These are phyloP conservation scores for Colletotrichum lindemuthianum DNA, from an alignment of 2,329 filamentous ascomycete genomes.

Conservation along the genomic window DNA sequence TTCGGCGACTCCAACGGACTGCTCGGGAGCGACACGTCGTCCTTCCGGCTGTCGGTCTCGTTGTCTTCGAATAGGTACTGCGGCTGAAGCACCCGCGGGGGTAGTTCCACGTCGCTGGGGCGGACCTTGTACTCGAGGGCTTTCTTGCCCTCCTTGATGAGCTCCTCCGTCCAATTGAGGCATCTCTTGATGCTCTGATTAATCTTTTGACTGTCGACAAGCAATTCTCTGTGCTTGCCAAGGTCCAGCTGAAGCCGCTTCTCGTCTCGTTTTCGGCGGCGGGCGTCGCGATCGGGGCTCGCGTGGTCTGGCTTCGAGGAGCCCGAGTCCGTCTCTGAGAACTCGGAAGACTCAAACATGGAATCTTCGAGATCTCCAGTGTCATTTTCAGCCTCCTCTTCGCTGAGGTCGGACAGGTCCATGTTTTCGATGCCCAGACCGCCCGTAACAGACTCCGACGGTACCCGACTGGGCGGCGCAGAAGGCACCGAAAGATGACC, in stretches of 20 bases:
- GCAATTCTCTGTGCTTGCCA: conserved; percentile 85
- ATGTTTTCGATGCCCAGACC: conserved; percentile 55
- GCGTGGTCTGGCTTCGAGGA: conserved; percentile 46
- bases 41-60: conserved; percentile 40
- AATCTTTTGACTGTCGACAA: conserved; percentile 92
- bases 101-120: conserved; percentile 82
- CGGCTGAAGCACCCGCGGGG: conserved; percentile 78
- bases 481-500: conserved; percentile 73
- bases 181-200: conserved; percentile 94
- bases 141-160: conserved; percentile 89
- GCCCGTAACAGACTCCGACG: conserved; percentile 55
- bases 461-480: conserved; percentile 54
- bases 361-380: conserved; percentile 59
- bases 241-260: conserved; percentile 86
- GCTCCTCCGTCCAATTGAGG: conserved; percentile 86
- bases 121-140: conserved; percentile 85
- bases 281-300: conserved; percentile 50
- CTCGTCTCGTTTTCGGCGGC: conserved; percentile 79
- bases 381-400: conserved; percentile 55
- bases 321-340: conserved; percentile 54
- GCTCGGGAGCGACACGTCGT: conserved; percentile 34
- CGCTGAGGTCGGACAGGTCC: conserved; percentile 62
- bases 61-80: conserved; percentile 69
- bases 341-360: conserved; percentile 44
- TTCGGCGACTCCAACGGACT: conserved; percentile 19